A percentile compares a stretch with the other conserved stretches of the same genome.
These are phyloP conservation scores for Meyerozyma sp. DNA, from an alignment of 1,139 yeast species.

Conservation along the genomic window DNA sequence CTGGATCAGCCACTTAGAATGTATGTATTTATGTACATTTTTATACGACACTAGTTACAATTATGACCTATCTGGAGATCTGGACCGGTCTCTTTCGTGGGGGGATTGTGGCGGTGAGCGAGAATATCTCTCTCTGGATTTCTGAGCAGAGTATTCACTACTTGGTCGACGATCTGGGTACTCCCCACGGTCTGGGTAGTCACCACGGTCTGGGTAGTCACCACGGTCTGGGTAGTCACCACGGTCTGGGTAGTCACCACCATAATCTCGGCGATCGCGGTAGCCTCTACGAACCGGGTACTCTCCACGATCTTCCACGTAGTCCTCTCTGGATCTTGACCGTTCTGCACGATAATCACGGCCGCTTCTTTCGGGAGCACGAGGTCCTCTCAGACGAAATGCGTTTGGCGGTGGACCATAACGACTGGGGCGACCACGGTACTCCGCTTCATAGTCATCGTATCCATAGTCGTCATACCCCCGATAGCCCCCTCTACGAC, in stretches of 20 bases:
- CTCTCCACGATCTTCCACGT: neutral
- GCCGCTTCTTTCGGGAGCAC: conserved; percentile 9
- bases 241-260: neutral
- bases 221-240: neutral
- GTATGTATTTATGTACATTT: conserved; percentile 1
- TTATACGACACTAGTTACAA: conserved; percentile 1
- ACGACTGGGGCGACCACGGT: conserved; percentile 13
- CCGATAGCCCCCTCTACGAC: conserved; percentile 8
- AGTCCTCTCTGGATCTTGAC: conserved; percentile 3
- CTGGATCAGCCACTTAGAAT: conserved; percentile 2
- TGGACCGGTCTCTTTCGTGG: conserved; percentile 29
- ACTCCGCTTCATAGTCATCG: conserved; percentile 9
- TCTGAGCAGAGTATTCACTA: neutral
- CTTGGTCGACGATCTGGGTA: conserved; percentile 7
- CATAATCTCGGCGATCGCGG: neutral
- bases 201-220: neutral
- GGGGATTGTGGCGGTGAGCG: conserved; percentile 41
- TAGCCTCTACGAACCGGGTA: neutral
- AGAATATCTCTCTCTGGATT: conserved; percentile 19
- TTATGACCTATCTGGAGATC: conserved; percentile 34
- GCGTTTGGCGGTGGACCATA: conserved; percentile 6
- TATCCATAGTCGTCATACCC: conserved; percentile 15
- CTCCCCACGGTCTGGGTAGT: conserved; percentile 7
- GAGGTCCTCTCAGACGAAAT: conserved; percentile 11
- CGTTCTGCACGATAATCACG: conserved; percentile 8